Conservation (phyloP, 768 basidiomycete genomes). For the Crucibulum laeve region DNA sequence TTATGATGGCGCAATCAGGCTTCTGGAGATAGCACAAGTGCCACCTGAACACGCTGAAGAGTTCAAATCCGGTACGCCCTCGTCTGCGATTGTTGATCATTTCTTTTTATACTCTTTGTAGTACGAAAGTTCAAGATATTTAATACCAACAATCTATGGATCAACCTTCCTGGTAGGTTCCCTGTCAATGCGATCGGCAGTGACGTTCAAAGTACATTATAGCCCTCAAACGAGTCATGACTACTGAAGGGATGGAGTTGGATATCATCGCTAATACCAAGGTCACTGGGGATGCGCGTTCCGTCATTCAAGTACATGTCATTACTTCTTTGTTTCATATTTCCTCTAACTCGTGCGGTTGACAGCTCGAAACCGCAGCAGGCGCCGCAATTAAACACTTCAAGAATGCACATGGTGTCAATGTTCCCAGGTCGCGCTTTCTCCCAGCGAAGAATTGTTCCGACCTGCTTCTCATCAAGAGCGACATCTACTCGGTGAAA, state of each 20-base stretch:
- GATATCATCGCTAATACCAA: constrained; percentile 79
- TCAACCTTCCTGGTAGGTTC: neutral
- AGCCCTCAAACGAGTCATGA: constrained; percentile 73
- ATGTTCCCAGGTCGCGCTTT: constrained; percentile 92
- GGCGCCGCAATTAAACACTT: constrained; percentile 95
- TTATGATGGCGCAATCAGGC: constrained; percentile 70
- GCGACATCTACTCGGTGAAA: constrained; percentile 85
- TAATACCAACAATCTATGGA: constrained; percentile 55
- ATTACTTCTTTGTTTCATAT: constrained; percentile 33
- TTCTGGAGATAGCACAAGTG: constrained; percentile 83
- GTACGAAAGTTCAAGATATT: constrained; percentile 75
- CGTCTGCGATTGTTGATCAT: constrained; percentile 75
- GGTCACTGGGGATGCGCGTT: constrained; percentile 59
- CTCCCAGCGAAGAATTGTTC: constrained; percentile 89
- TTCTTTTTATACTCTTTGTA: constrained; percentile 23
- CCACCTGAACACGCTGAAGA: constrained; percentile 78
- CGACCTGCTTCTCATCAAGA: constrained; percentile 84
- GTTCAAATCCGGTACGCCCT: constrained; percentile 58
- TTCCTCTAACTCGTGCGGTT: neutral
- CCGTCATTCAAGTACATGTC: constrained; percentile 57
- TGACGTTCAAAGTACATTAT: neutral
- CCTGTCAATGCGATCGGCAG: neutral
- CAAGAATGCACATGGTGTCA: constrained; percentile 87
- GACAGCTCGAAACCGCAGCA: constrained; percentile 87
- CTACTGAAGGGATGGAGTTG: constrained; percentile 56